phyloP scores from a whole-genome alignment of 106 monocot genomes.

The Phalaenopsis aphrodite region DNA sequence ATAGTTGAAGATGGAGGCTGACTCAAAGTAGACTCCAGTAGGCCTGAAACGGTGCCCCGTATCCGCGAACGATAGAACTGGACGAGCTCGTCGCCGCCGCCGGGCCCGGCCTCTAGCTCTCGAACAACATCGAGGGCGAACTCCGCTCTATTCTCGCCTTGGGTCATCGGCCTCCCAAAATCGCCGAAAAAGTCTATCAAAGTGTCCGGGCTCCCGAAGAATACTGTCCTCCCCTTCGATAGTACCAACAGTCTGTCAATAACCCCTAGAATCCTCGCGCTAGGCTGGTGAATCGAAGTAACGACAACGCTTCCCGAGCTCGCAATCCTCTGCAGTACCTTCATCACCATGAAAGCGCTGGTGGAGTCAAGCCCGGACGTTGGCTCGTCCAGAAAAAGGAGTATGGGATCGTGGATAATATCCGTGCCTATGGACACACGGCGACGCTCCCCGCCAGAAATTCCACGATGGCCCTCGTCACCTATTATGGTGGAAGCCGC shows the following conservation, averaged over 20 bases:
- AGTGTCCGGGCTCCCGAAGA: slow-evolving; percentile 17
- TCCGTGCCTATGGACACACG: slow-evolving; percentile 47
- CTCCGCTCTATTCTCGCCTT: slow-evolving; percentile 34
- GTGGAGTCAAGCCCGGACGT: slow-evolving; percentile 48
- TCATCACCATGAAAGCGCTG: slow-evolving; percentile 33
- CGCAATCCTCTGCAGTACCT: slow-evolving; percentile 47
- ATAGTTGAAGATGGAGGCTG: neutral
- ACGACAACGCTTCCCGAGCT: slow-evolving; percentile 43
- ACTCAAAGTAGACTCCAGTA: neutral
- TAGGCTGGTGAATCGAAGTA: slow-evolving; percentile 55
- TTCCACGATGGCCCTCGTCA: slow-evolving; percentile 37
- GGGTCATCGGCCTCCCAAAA: slow-evolving; percentile 51
- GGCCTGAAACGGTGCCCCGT: neutral
- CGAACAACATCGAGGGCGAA: too few relatives aligned
- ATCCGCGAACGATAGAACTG: neutral
- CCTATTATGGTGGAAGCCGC: slow-evolving; percentile 35
- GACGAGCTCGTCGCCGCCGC: neutral
- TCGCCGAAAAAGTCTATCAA: slow-evolving; percentile 40
- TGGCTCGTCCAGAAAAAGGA: slow-evolving; percentile 54
- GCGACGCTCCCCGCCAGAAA: slow-evolving; percentile 45
- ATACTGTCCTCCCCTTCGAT: slow-evolving; percentile 24
- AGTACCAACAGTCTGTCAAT: slow-evolving; percentile 42
- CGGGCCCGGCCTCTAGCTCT: neutral
- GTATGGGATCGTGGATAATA: slow-evolving; percentile 42
- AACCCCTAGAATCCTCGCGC: slow-evolving; percentile 33